phyloP scores from a whole-genome alignment of 2,329 filamentous ascomycete genomes.

The Colletotrichum noveboracense region DNA sequence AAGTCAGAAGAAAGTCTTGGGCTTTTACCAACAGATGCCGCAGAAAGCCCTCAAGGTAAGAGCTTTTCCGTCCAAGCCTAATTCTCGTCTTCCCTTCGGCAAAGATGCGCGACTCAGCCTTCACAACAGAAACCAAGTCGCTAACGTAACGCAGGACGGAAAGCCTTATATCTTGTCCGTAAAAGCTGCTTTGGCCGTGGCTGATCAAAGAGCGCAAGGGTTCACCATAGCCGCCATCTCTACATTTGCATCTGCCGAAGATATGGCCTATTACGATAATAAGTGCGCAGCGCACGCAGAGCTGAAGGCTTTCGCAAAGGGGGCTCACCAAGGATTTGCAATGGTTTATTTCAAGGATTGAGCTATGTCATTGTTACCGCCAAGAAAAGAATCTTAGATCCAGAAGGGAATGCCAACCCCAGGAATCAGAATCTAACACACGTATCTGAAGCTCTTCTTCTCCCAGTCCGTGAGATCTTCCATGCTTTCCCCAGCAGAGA shows the following conservation, averaged over 20 bases:
- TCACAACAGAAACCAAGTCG: neutral
- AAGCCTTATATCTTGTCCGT: conserved; percentile 64
- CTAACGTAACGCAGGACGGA: conserved; percentile 51
- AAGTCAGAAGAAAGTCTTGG: conserved; percentile 33
- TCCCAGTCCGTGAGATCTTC: neutral
- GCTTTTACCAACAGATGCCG: conserved; percentile 36
- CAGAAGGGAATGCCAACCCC: neutral
- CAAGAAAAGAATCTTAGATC: neutral
- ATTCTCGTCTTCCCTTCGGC: neutral
- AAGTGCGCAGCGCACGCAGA: conserved; percentile 37
- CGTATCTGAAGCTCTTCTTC: neutral
- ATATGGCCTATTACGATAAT: conserved; percentile 67
- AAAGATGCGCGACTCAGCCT: neutral
- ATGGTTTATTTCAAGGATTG: conserved; percentile 55
- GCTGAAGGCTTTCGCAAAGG: conserved; percentile 35
- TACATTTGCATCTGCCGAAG: conserved; percentile 59
- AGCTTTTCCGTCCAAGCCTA: fast-evolving
- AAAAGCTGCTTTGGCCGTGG: conserved; percentile 51
- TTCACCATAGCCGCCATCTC: conserved; percentile 63
- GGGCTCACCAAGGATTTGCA: conserved; percentile 41
- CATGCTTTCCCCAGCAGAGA: neutral
- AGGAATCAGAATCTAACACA: neutral
- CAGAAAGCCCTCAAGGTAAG: conserved; percentile 35
- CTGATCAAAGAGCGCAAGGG: conserved; percentile 61
- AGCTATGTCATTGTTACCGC: fast-evolving